Evolutionary conservation across 306 rosid species (phyloP).

Genomic region (Pyrus bretschneideri): DNA sequence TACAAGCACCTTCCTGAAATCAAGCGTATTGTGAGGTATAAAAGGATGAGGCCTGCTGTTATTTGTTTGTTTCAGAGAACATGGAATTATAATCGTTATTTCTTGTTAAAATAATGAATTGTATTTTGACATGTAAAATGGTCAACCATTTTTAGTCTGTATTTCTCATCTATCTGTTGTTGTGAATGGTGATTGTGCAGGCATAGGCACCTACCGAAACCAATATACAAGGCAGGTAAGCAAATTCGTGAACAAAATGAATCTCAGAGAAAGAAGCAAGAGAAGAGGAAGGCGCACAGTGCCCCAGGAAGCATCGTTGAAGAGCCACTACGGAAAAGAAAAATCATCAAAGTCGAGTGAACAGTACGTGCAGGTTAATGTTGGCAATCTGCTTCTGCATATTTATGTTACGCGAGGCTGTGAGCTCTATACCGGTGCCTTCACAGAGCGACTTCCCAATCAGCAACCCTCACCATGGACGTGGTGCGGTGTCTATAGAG

Average conservation of each 20-base stretch:
- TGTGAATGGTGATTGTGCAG: constrained; percentile 28
- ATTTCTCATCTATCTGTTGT: not conserved
- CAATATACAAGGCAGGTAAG: constrained; percentile 59
- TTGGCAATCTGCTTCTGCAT: not conserved
- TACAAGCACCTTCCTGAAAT: constrained; percentile 82
- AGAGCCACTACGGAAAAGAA: constrained; percentile 46
- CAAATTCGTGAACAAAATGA: constrained; percentile 48
- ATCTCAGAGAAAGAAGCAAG: constrained; percentile 56
- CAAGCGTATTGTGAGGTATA: constrained; percentile 68
- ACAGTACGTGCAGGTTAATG: not conserved
- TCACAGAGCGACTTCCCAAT: not conserved
- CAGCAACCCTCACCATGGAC: not conserved
- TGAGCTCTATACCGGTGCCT: not conserved
- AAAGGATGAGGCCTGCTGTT: not conserved
- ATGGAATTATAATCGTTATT: not conserved
- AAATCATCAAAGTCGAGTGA: constrained; percentile 61
- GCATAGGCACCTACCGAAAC: constrained; percentile 71
- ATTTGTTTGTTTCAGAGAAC: not conserved
- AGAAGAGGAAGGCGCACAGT: constrained; percentile 79
- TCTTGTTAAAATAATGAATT: not conserved
- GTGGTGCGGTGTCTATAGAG: not conserved
- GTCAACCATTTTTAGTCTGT: not conserved
- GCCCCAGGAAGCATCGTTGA: constrained; percentile 67
- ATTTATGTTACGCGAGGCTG: not conserved
- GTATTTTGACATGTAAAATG: not conserved